A percentile compares a stretch with the other conserved stretches of the same genome.
These are phyloP conservation scores for Rosellinia necatrix DNA, from an alignment of 2,329 filamentous ascomycete genomes.

Conservation along the genomic window DNA sequence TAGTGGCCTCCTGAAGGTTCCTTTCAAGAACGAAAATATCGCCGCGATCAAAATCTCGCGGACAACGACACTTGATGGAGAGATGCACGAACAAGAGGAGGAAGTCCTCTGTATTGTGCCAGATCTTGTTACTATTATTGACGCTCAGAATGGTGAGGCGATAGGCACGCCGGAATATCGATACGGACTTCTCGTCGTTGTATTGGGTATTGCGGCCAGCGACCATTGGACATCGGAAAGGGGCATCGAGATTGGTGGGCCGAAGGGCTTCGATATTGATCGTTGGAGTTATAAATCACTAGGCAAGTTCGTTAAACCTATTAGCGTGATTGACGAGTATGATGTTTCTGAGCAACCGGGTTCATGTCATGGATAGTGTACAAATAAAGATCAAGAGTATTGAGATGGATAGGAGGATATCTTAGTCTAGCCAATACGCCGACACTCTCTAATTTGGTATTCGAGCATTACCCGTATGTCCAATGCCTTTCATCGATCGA, in stretches of 20 bases:
- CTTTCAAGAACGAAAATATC: constrained; percentile 77
- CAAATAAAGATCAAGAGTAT: not conserved
- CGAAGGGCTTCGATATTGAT: constrained; percentile 52
- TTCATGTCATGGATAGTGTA: not conserved
- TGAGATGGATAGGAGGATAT: not conserved
- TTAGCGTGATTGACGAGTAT: constrained; percentile 59
- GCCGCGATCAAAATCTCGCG: constrained; percentile 51
- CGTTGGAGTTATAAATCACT: constrained; percentile 54
- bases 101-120: constrained; percentile 58
- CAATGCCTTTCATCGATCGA: too few species aligned
- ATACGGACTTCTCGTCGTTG: constrained; percentile 56
- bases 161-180: constrained; percentile 62
- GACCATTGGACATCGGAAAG: constrained; percentile 52
- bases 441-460: too few species aligned
- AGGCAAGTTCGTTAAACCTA: constrained; percentile 54
- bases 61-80: constrained; percentile 35
- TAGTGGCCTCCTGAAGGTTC: constrained; percentile 61
- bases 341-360: constrained; percentile 24
- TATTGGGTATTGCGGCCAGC: constrained; percentile 52
- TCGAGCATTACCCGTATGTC: too few species aligned
- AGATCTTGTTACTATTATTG: constrained; percentile 60
- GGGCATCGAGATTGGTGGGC: constrained; percentile 56
- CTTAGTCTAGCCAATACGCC: too few species aligned
- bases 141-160: constrained; percentile 60
- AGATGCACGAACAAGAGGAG: constrained; percentile 43